Base-by-base conservation (phyloP, 495 filamentous ascomycete genomes). In the Penicillium manginii region DNA sequence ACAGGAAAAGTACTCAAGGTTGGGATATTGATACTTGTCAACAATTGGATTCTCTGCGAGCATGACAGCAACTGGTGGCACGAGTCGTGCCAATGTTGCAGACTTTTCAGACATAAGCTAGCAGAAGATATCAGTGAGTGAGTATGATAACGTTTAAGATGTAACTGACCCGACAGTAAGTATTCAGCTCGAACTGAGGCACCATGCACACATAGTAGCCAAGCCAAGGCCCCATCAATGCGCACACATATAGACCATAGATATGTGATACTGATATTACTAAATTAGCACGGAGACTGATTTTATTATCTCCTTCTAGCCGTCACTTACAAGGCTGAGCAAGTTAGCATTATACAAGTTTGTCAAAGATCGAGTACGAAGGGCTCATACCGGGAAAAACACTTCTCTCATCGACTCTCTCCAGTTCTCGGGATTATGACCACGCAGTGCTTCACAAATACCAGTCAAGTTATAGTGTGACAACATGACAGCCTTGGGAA, bases 401-500 rank as follows among this genome's bases (percentile, higher is more conserved):
- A 60, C 50, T 46, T 60, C 58, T 50, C 58, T 33, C 23, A 50
- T 33, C 14, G 15, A 18, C 9, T 45, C 52, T 10, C 52, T 26
- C 58, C 58, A 60, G 19, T 60, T 60, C 12, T 43, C 23, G 6
- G 52, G 52, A 12, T 60, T 60, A 19, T 60, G 31, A 18, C 19
- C 26, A 39, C 58, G 52, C 19, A 60, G 52, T 18, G 55, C 52
- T 9, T 49, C 48, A 23, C 46, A 55, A n/a, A 47, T 26, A 46
- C 88, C 67, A 5, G 91, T 79, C 49, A 94, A 81, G 67, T 94
- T 94, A 50, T 65, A 60, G 68, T 96, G 91, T 32, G 80, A 86
- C 3, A 94, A 72, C 83, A 88, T 88, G 31, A 93, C 91, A 10
- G 91, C 91, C 71, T 96, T 94, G 7, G 91, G 89, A 55, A 88